These are phyloP conservation scores for Aciculosporium take DNA, from an alignment of 2,329 filamentous ascomycete genomes.

Conservation along the genomic window DNA sequence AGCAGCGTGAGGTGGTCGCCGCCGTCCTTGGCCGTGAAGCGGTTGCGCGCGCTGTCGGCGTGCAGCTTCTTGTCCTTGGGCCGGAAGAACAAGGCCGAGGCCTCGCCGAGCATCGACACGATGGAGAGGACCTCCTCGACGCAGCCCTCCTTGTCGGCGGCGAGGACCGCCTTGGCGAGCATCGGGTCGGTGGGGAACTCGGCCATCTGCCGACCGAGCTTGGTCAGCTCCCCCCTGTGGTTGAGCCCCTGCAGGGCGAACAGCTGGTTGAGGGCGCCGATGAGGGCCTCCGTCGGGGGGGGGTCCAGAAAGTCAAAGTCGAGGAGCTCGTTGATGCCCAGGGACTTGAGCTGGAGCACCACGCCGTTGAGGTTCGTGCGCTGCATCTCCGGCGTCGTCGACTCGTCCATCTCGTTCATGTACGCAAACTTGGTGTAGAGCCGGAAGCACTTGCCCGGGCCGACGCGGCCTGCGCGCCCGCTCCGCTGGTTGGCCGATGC, in stretches of 20 bases:
- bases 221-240: constrained; percentile 76
- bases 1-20: constrained; percentile 81
- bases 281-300: constrained; percentile 77
- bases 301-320: constrained; percentile 96
- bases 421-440: constrained; percentile 89
- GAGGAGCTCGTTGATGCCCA: constrained; percentile 84
- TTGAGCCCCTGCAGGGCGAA: constrained; percentile 86
- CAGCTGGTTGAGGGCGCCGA: constrained; percentile 75
- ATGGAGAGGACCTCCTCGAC: constrained; percentile 86
- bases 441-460: constrained; percentile 83
- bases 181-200: constrained; percentile 90
- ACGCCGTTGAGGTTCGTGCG: constrained; percentile 75
- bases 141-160: constrained; percentile 79
- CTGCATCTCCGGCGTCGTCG: constrained; percentile 84
- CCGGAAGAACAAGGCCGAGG: constrained; percentile 78
- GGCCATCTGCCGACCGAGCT: constrained; percentile 83
- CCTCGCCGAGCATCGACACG: constrained; percentile 86
- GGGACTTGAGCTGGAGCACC: constrained; percentile 71
- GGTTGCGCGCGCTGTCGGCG: constrained; percentile 75
- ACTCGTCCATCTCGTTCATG: constrained; percentile 88
- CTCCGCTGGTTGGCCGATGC: constrained; percentile 88
- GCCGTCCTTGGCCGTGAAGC: constrained; percentile 81
- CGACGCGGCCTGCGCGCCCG: constrained; percentile 82
- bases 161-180: constrained; percentile 78
- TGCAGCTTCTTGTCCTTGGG: constrained; percentile 97